Percentiles rank a stretch among this genome's conserved stretches.
Evolutionary conservation across 2,329 filamentous ascomycete species (phyloP).

Genomic region (Colletotrichum shisoi): DNA sequence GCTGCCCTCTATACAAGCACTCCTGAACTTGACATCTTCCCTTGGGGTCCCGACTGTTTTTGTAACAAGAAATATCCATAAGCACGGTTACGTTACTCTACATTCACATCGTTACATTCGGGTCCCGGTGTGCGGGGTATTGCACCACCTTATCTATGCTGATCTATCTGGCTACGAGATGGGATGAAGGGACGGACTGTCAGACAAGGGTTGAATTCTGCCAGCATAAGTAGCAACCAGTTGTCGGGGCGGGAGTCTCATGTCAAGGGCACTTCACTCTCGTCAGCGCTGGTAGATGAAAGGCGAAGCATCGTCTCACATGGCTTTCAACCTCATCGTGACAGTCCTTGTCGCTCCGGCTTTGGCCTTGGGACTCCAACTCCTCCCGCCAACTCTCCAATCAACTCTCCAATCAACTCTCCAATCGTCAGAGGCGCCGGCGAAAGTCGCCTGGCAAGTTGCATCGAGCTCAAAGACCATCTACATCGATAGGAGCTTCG

Average conservation of each 20-base stretch:
- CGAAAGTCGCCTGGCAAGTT: neutral
- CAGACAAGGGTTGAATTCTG: neutral
- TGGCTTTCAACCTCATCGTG: constrained; percentile 6
- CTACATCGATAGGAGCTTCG: constrained; percentile 54
- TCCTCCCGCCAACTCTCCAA: constrained; percentile 22
- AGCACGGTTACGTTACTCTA: constrained; percentile 17
- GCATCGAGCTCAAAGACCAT: constrained; percentile 43
- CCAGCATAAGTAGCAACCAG: neutral
- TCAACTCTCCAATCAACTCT: too few relatives aligned
- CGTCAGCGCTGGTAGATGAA: too few relatives aligned
- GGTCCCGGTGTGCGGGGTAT: constrained; percentile 11
- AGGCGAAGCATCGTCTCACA: neutral
- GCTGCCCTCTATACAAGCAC: neutral
- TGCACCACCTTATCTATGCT: neutral
- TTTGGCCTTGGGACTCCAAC: constrained; percentile 19
- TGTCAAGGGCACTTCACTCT: neutral
- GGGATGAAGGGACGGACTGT: neutral
- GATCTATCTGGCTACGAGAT: neutral
- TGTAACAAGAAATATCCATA: neutral
- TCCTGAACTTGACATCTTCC: neutral
- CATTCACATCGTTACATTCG: constrained; percentile 12
- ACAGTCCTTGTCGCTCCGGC: constrained; percentile 5
- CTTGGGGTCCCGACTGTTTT: too few relatives aligned
- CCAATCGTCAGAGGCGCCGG: neutral
- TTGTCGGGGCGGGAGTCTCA: neutral